Base-by-base conservation (phyloP, 2,329 filamentous ascomycete species). In the Trichoderma harzianum region DNA sequence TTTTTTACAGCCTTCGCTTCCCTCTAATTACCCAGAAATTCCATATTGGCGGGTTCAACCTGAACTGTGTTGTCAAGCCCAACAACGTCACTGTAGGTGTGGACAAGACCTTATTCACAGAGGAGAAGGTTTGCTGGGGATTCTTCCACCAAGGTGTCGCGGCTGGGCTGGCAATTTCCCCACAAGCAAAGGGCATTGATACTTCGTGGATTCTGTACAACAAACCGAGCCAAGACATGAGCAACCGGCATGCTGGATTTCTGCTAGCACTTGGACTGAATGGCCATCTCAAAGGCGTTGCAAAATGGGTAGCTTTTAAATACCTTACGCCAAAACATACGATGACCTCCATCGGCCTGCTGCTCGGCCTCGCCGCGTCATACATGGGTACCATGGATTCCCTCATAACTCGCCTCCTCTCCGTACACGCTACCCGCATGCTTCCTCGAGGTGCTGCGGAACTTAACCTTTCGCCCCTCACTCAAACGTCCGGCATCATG, bases 141-240 rank as follows among this genome's bases (percentile, higher is more conserved):
- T 99, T 98, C 82, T 99, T 99, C 82, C 96, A 99, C 79, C 94
- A 97, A 72, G 96, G 96, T 7, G 95, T 97, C 34, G 92, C 95
- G n/a, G 93, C 93, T 28, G 96, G 96, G 3, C 84, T 99, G 30
- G 93, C 94, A 71, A 97, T 99, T 66, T 97, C 96, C 7, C 92
- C 91, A 14, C 88, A 93, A 70, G 95, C 95, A 4, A 94, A 94
- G 78, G 95, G 95, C 5, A 98, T 99, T 74, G 96, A 99, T 78
- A 98, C 95, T 0, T 98, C 95, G 0, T 99, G 97, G 97, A 98
- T 99, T 75, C 87, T 98, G 39, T 99, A 97, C 86, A 99, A 99
- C 84, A 98, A 97, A 79, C 95, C 96, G 0, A 84, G 84, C 0
- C 88, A 90, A 47, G 96, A 99, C 68, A 86, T 98, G 16, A 98